phyloP scores from a whole-genome alignment of 805 yeast species.

The Candida ovalis region DNA sequence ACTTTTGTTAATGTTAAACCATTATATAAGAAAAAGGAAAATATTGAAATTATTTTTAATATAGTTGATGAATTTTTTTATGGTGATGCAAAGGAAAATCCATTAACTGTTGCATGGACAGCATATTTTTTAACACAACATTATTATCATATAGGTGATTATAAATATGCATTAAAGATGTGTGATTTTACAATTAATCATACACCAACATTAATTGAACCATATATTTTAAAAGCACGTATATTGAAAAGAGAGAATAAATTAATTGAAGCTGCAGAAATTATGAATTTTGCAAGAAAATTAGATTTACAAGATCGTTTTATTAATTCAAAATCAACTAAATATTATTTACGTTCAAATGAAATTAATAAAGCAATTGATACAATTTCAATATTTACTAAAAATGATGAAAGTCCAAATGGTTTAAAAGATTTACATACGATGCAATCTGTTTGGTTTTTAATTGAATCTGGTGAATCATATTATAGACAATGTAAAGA shows the following conservation, averaged over 20 bases:
- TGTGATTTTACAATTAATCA: slow-evolving; percentile 64
- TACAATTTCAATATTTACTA: slow-evolving; percentile 75
- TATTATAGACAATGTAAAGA: slow-evolving; percentile 56
- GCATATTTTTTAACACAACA: slow-evolving; percentile 78
- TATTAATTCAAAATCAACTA: slow-evolving; percentile 82
- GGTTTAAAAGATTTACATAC: slow-evolving; percentile 83
- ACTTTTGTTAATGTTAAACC: slow-evolving; percentile 84
- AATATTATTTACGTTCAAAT: slow-evolving; percentile 77
- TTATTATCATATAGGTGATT: slow-evolving; percentile 52
- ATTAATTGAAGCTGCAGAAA: slow-evolving; percentile 54
- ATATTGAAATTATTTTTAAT: slow-evolving; percentile 41
- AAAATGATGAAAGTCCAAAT: slow-evolving; percentile 73
- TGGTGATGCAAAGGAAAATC: slow-evolving; percentile 29
- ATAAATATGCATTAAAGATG: slow-evolving; percentile 48
- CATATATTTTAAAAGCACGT: slow-evolving; percentile 76
- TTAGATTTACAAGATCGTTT: slow-evolving; percentile 88
- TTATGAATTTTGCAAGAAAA: slow-evolving; percentile 66
- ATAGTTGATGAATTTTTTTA: slow-evolving; percentile 49
- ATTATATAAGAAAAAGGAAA: slow-evolving; percentile 49
- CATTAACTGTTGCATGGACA: slow-evolving; percentile 62
- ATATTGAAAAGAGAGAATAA: slow-evolving; percentile 71
- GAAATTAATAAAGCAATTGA: slow-evolving; percentile 70
- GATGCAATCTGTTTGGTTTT: slow-evolving; percentile 91
- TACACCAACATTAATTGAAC: slow-evolving; percentile 83
- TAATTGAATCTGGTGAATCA: slow-evolving; percentile 81